Percentiles rank a stretch among this genome's conserved stretches.
Conservation (phyloP, 352 stramenopile species). For the Phytopythium litorale region DNA sequence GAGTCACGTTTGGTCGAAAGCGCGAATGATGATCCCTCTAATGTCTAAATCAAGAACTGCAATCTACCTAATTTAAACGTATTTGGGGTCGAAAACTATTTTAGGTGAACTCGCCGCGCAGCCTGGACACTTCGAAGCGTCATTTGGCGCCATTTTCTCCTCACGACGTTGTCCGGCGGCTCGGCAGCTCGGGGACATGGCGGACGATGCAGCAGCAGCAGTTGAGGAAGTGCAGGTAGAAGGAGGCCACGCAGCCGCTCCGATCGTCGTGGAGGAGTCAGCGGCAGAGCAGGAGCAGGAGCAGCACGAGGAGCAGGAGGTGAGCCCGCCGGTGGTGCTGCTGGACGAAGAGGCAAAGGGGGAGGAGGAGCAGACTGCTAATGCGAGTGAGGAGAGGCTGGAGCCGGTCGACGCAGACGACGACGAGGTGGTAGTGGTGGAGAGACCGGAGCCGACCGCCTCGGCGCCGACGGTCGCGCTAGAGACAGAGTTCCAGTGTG, state of each 20-base stretch:
- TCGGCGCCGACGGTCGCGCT: constrained; percentile 13
- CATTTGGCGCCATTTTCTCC: background rate
- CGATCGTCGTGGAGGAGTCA: background rate
- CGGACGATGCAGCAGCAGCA: background rate
- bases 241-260: background rate
- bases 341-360: background rate
- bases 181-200: background rate
- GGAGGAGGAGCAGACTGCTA: background rate
- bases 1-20: too few relatives aligned
- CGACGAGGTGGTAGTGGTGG: constrained; percentile 12
- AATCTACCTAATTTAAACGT: too few relatives aligned
- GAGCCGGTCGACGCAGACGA: constrained; percentile 1
- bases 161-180: background rate
- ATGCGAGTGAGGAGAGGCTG: constrained; percentile 3
- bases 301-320: background rate
- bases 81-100: too few relatives aligned
- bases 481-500: constrained; percentile 43
- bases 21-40: too few relatives aligned
- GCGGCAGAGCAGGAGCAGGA: background rate
- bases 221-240: background rate
- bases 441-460: background rate
- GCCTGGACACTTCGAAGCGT: background rate
- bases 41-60: too few relatives aligned
- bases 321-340: background rate
- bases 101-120: too few relatives aligned